These are phyloP conservation scores for Testicularia cyperi DNA, from an alignment of 1,284 basidiomycete genomes.

Conservation along the genomic window DNA sequence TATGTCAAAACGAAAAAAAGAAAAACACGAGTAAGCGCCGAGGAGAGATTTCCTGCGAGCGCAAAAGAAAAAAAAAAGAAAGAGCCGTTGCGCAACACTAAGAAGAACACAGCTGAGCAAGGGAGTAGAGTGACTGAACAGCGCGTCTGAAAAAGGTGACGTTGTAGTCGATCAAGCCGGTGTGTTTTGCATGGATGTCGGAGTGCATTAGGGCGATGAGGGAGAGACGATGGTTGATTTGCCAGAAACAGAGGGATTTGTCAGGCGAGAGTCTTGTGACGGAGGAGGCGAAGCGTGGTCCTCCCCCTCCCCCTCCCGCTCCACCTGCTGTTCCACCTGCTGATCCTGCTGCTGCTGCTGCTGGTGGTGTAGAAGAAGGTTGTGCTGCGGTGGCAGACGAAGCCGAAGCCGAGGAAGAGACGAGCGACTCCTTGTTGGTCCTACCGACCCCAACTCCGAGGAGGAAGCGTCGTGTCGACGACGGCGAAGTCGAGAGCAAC, in stretches of 20 bases:
- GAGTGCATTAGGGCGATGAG: constrained; percentile 80
- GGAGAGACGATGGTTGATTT: constrained; percentile 75
- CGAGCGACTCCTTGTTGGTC: constrained; percentile 1
- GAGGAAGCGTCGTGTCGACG: constrained; percentile 20
- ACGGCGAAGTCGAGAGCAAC: constrained; percentile 25
- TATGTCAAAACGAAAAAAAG: too few species aligned
- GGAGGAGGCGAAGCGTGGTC: constrained; percentile 51
- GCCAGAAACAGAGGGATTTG: constrained; percentile 81
- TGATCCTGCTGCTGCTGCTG: too few species aligned
- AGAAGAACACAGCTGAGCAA: too few species aligned
- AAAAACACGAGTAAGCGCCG: too few species aligned
- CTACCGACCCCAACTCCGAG: too few species aligned
- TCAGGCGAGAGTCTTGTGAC: constrained; percentile 68
- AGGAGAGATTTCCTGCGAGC: too few species aligned
- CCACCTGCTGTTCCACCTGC: too few species aligned
- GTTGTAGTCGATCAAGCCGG: constrained; percentile 88
- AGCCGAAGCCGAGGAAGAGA: not conserved
- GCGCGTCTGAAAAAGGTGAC: constrained; percentile 75
- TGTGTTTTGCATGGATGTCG: constrained; percentile 72
- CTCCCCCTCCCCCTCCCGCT: too few species aligned
- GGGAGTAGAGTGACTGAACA: constrained; percentile 60
- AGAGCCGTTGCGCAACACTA: too few species aligned
- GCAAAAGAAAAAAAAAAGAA: too few species aligned
- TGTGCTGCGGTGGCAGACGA: not conserved
- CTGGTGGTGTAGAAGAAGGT: not conserved